These are phyloP conservation scores for Penstemon davidsonii DNA, from an alignment of 257 asterid genomes.

Conservation along the genomic window DNA sequence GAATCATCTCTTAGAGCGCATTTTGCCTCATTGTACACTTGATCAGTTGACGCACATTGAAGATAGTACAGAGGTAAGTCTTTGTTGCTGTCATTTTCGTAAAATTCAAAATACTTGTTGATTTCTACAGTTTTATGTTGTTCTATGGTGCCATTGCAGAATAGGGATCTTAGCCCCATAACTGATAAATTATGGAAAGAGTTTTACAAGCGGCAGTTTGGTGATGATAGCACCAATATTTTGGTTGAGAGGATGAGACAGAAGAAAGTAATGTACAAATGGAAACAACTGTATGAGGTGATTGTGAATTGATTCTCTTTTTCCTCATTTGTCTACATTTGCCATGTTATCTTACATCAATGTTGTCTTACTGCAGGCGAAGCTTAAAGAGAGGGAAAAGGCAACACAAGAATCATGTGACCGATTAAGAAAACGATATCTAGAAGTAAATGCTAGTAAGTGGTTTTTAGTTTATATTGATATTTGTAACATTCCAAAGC, in stretches of 20 bases:
- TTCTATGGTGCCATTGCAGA: constrained; percentile 46
- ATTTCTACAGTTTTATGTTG: not conserved
- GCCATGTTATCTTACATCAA: too few species aligned
- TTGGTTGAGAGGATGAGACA: constrained; percentile 53
- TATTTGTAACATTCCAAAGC: not conserved
- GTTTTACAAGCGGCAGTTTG: constrained; percentile 59
- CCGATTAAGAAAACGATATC: too few species aligned
- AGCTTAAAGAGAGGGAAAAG: too few species aligned
- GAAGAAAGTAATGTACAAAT: constrained; percentile 45
- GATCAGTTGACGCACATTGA: constrained; percentile 78
- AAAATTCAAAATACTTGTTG: not conserved
- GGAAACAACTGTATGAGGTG: constrained; percentile 74
- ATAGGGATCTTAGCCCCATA: constrained; percentile 78
- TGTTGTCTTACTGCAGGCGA: too few species aligned
- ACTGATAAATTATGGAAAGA: constrained; percentile 74
- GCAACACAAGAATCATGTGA: too few species aligned
- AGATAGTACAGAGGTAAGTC: constrained; percentile 63
- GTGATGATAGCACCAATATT: constrained; percentile 42
- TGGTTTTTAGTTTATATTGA: not conserved
- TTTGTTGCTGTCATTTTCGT: not conserved
- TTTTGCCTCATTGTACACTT: constrained; percentile 71
- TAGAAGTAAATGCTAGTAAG: too few species aligned
- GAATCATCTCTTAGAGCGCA: constrained; percentile 65
- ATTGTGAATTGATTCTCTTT: constrained; percentile 21
- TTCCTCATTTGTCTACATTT: constrained; percentile 8